A percentile compares a stretch with the other conserved stretches of the same genome.
Conservation (phyloP, 768 basidiomycete species). For the Leccinum variicolor region DNA sequence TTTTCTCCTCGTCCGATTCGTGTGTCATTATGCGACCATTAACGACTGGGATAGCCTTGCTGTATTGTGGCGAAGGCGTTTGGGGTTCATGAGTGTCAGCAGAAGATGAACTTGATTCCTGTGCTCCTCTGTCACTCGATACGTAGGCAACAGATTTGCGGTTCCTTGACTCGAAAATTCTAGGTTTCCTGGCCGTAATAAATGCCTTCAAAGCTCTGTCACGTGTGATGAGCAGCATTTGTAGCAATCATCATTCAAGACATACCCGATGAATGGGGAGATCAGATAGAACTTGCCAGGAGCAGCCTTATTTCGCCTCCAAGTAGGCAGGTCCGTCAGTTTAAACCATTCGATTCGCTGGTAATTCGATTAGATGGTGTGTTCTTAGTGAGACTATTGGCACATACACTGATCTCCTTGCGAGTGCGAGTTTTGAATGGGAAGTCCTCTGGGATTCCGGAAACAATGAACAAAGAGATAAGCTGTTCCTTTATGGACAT, state of each 20-base stretch:
- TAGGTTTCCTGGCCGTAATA: constrained; percentile 61
- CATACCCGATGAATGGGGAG: constrained; percentile 86
- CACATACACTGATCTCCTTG: constrained; percentile 94
- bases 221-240: constrained; percentile 1
- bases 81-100: constrained; percentile 58
- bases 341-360: constrained; percentile 98
- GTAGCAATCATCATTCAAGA: constrained; percentile 6
- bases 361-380: constrained; percentile 7
- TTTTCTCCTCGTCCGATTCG: constrained; percentile 33
- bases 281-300: constrained; percentile 92
- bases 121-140: constrained; percentile 36
- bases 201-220: constrained; percentile 52
- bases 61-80: constrained; percentile 61
- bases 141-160: constrained; percentile 33
- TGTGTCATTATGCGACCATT: constrained; percentile 21
- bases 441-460: constrained; percentile 83
- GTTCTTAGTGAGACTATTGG: not conserved
- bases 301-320: constrained; percentile 72
- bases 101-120: constrained; percentile 68
- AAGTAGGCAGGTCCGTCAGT: constrained; percentile 85
- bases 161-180: constrained; percentile 31
- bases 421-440: constrained; percentile 90
- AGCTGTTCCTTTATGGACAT: constrained; percentile 87
- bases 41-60: constrained; percentile 33
- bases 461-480: constrained; percentile 88